A percentile compares a stretch with the other conserved stretches of the same genome.
Conservation (phyloP, 2,329 filamentous ascomycete genomes). For the Stachybotrys echinatus region DNA sequence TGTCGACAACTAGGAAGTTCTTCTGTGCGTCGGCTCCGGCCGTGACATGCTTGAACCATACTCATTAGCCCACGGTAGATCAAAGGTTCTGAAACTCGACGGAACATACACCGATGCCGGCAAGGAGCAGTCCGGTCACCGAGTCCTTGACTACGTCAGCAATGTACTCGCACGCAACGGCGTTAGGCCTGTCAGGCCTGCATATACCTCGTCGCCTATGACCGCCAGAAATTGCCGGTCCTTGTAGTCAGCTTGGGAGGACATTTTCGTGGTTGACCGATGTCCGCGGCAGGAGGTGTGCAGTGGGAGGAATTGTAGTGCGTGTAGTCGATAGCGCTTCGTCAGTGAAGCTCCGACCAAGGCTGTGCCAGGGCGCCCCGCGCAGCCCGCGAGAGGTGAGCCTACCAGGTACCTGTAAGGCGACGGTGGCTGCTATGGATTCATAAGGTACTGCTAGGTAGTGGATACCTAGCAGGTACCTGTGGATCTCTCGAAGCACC, state of each 20-base stretch:
- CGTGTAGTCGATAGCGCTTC: not conserved
- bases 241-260: slow-evolving; percentile 58
- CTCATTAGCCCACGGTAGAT: too few species aligned
- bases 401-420: not conserved
- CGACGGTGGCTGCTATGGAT: too few species aligned
- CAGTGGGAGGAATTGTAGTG: not conserved
- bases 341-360: not conserved
- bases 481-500: too few species aligned
- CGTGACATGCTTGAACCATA: slow-evolving; percentile 72
- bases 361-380: not conserved
- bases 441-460: too few species aligned
- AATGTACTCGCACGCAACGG: too few species aligned
- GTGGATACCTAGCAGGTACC: too few species aligned
- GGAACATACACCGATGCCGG: slow-evolving; percentile 76
- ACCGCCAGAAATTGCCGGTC: slow-evolving; percentile 95
- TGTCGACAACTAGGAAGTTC: slow-evolving; percentile 96
- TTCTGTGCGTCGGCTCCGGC: slow-evolving; percentile 83
- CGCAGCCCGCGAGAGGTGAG: not conserved
- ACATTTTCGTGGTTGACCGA: slow-evolving; percentile 27
- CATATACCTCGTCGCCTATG: slow-evolving; percentile 83
- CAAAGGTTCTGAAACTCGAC: not conserved
- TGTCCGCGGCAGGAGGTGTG: not conserved
- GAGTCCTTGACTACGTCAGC: slow-evolving; percentile 64
- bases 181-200: too few species aligned
- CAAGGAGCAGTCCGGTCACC: slow-evolving; percentile 89